A percentile compares a stretch with the other conserved stretches of the same genome.
Conservation (phyloP, 2,329 filamentous ascomycete species). For the Davidsoniella neocaledoniae region DNA sequence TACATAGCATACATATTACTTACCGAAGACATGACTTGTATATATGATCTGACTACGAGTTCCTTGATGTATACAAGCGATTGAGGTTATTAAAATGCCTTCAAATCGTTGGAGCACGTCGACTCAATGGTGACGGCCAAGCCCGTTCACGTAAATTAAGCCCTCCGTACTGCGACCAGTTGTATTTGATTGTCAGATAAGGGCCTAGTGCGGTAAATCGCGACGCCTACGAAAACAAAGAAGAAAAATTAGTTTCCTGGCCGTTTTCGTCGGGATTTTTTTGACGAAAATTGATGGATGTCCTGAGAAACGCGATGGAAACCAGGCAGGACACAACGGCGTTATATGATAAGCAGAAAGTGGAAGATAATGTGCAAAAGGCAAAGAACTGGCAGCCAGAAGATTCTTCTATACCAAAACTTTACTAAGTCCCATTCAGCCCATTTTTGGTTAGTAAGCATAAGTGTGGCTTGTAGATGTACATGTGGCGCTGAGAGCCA, state of each 20-base stretch:
- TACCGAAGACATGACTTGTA: no score
- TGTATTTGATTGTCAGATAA: no score
- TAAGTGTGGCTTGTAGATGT: neutral
- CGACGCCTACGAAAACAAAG: neutral
- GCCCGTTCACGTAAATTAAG: no score
- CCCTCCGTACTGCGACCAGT: no score
- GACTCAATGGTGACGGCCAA: no score
- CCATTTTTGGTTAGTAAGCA: conserved; percentile 1
- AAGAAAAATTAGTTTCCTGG: neutral
- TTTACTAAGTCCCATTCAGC: conserved; percentile 1
- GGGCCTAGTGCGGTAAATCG: no score
- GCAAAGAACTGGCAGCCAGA: conserved; percentile 3
- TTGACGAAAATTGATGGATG: neutral
- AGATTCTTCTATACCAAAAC: conserved; percentile 8
- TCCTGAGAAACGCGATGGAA: conserved; percentile 1
- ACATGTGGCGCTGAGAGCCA: neutral
- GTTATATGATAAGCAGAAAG: neutral
- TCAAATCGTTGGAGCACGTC: no score
- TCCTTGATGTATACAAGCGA: no score
- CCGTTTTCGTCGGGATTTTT: neutral
- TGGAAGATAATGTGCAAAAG: conserved; percentile 1
- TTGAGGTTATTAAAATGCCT: no score
- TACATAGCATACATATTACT: no score
- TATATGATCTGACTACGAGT: no score
- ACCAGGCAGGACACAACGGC: neutral